Base-by-base conservation (phyloP, 192 early-diverging fungal genomes). In the Coemansia sp. region DNA sequence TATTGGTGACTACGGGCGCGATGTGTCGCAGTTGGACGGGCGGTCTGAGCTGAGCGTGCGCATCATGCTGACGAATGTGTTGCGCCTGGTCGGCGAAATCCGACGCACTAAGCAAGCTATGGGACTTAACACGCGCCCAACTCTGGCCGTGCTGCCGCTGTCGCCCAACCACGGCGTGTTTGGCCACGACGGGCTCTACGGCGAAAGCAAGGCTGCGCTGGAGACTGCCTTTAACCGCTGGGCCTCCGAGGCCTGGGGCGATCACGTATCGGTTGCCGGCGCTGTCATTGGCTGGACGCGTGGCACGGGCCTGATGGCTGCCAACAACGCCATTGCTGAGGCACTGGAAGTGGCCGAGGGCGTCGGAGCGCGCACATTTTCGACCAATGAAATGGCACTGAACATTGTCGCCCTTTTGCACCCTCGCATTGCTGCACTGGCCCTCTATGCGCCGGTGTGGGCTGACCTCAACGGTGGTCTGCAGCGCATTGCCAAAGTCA, bases 151-250 rank as follows among this genome's bases (percentile, higher is more conserved):
- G 2, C 77, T 98, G 57, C 96, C 96, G 6, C 72, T 97, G 62
- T 98, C 96, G 67, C 95, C 96, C 51, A 98, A 98, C 87, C 96
- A 98, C 78, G 96, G 95, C 70, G 94, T 91, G 4, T 96, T 98
- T 67, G 96, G 96, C 72, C 78, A 75, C 55, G 92, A 98, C 76
- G 96, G 96, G 77, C 85, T 97, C 27, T 98, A 98, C 84, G 89
- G 91, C 73, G 96, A 98, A 73, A 89, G 91, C 69, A 98, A 98
- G 87, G 89, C 94, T 63, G 91, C 89, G 44, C 88, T 98, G 44
- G 94, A 98, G 82, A 95, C 96, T 19, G 83, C 94, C 68, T 87
- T 98, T 69, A 94, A 94, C 86, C 87, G 94, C 66, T 97, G 93
- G 91, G 85, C 87, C 55, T 90, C 94, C 34, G 96, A 98, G 48